Percentiles rank a stretch among this genome's conserved stretches.
Evolutionary conservation across 1,284 basidiomycete genomes (phyloP).

Genomic region (Tilletia indica): DNA sequence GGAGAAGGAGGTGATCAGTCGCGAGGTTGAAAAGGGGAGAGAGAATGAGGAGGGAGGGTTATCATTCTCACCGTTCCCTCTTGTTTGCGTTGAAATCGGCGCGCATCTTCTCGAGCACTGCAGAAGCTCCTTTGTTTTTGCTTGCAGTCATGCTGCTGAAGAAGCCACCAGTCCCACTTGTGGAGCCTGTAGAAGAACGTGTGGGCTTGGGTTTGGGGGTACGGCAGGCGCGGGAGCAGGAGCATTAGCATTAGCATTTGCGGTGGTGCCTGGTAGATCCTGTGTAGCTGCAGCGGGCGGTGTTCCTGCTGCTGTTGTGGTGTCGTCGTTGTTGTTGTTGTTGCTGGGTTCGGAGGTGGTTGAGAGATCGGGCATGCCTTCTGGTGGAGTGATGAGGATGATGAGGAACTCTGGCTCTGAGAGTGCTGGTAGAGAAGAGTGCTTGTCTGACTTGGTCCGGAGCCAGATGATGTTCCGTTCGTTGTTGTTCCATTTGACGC

Average conservation of each 20-base stretch:
- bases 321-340: no score
- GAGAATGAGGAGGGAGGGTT: neutral
- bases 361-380: slow-evolving; percentile 24
- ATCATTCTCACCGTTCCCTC: slow-evolving; percentile 5
- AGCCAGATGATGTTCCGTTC: neutral
- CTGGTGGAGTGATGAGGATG: slow-evolving; percentile 46
- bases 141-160: slow-evolving; percentile 17
- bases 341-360: neutral
- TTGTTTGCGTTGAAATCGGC: slow-evolving; percentile 34
- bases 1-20: neutral
- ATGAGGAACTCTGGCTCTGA: slow-evolving; percentile 50
- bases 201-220: neutral
- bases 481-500: no score
- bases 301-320: neutral
- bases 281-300: neutral
- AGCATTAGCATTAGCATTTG: neutral
- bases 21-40: no score
- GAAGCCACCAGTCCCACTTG: neutral
- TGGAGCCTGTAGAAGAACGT: neutral
- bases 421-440: slow-evolving; percentile 4
- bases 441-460: neutral
- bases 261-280: neutral
- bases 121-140: slow-evolving; percentile 13
- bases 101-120: slow-evolving; percentile 38
- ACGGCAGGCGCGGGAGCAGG: neutral